A percentile compares a stretch with the other conserved stretches of the same genome.
Evolutionary conservation across 1,139 yeast species (phyloP).

Genomic region (Blastobotrys ciferrii): DNA sequence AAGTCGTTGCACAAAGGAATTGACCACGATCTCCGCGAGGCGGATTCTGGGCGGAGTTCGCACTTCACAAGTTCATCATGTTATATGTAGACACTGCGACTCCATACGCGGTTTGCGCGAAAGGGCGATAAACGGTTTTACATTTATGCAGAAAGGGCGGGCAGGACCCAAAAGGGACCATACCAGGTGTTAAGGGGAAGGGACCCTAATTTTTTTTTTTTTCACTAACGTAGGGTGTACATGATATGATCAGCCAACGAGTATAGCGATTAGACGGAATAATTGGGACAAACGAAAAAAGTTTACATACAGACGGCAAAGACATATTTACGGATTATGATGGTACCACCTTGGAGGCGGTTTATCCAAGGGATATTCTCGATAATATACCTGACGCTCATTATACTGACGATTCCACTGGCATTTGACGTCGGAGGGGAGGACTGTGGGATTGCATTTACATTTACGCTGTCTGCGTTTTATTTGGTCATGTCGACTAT

Average conservation of each 20-base stretch:
- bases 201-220: no score
- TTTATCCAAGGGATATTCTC: slow-evolving; percentile 32
- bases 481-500: slow-evolving; percentile 74
- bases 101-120: no score
- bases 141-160: no score
- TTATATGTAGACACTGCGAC: no score
- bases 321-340: background rate
- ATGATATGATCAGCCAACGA: background rate
- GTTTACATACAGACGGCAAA: slow-evolving; percentile 2
- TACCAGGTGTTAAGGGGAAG: no score
- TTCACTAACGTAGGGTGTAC: no score
- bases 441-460: slow-evolving; percentile 77
- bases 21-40: no score
- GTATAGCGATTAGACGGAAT: background rate
- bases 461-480: slow-evolving; percentile 66
- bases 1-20: no score
- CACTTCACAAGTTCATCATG: no score
- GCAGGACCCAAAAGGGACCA: no score
- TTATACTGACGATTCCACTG: slow-evolving; percentile 81
- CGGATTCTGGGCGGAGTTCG: no score
- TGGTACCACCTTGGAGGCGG: slow-evolving; percentile 14
- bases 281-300: background rate
- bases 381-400: slow-evolving; percentile 48
- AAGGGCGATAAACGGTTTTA: no score
- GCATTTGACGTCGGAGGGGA: slow-evolving; percentile 96